Evolutionary conservation across 352 stramenopile species (phyloP), one percentile per base, ranked within the genome.

Genomic region (Phytophthora hibernalis): DNA sequence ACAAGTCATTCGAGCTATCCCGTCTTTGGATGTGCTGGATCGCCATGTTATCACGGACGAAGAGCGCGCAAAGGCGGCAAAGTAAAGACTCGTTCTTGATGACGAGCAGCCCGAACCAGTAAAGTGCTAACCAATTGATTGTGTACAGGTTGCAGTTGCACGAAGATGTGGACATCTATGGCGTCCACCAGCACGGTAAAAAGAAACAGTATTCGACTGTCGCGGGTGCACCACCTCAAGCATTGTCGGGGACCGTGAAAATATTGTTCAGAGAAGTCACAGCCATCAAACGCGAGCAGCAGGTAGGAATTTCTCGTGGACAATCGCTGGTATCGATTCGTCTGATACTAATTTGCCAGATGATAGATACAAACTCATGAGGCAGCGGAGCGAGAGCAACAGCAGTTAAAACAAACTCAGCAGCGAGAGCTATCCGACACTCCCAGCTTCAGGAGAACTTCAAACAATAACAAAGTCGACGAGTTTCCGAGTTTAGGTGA

Each of bases 21-120:
- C 90, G 4, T 89, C 87, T 20, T 62, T 97, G 3, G 57, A 86
- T 24, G 84, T 91, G 6, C 76, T 97, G 21, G 90, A 97, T 70
- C 77, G 79, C 7, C 87, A 96, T 55, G 75, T 90, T 26, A 80
- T 97, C 64, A 94, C 85, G 0, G 48, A 80, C n/a, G 79, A 92
- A 13, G 88, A 96, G 20, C 78, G 83, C 8, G 20, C 42, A 4
- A 70, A 76, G 48, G 85, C 89, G 13, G 60, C 62, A 24, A 65
- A 57, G 74, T 83, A 68, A 58, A 40, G 15, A 28, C 28, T 33
- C 28, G 28, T 33, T 20, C 9, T 35, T n/a, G 4, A 42, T 9
- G 9, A 28, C 26, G 28, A 33, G 28, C 5, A 33, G 26, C 28
- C 5, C 28, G 15, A 11, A 40, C 13, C 8, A 18, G 7, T 5